Conservation (phyloP, 2,329 filamentous ascomycete species). For the Botrytis fragariae region DNA sequence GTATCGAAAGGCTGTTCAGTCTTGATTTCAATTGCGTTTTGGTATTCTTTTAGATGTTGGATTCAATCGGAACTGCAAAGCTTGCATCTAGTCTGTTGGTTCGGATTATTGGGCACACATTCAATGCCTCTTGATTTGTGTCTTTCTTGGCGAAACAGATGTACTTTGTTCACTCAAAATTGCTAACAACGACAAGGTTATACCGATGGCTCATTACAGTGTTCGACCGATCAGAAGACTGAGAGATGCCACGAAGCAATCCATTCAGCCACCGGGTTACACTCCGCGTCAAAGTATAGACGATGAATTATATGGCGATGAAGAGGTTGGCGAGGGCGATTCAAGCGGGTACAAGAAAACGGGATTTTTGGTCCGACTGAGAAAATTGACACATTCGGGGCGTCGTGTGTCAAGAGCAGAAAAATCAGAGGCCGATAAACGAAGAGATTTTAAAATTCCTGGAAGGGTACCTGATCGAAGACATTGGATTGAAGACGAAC, state of each 20-base stretch:
- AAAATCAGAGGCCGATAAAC: constrained; percentile 43
- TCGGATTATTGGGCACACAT: neutral
- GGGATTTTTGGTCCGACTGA: constrained; percentile 35
- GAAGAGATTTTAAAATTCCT: constrained; percentile 72
- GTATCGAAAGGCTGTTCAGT: neutral
- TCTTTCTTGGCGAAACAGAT: neutral
- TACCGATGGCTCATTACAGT: constrained; percentile 78
- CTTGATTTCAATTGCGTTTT: neutral
- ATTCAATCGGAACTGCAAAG: neutral
- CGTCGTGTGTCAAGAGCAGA: constrained; percentile 33
- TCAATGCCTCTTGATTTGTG: neutral
- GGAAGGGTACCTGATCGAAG: constrained; percentile 74
- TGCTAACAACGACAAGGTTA: constrained; percentile 42
- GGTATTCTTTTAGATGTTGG: neutral
- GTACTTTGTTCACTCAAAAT: neutral
- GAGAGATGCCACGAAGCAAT: constrained; percentile 37
- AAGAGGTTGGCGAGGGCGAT: constrained; percentile 27
- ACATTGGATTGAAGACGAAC: constrained; percentile 77
- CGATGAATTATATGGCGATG: constrained; percentile 26
- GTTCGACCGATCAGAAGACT: constrained; percentile 61
- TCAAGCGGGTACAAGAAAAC: constrained; percentile 35
- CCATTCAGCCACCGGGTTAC: constrained; percentile 37
- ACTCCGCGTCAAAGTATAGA: constrained; percentile 34
- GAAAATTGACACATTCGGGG: constrained; percentile 28
- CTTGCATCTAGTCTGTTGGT: neutral